Evolutionary conservation across 495 filamentous ascomycete species (phyloP).

Genomic region (Neurospora sp.): DNA sequence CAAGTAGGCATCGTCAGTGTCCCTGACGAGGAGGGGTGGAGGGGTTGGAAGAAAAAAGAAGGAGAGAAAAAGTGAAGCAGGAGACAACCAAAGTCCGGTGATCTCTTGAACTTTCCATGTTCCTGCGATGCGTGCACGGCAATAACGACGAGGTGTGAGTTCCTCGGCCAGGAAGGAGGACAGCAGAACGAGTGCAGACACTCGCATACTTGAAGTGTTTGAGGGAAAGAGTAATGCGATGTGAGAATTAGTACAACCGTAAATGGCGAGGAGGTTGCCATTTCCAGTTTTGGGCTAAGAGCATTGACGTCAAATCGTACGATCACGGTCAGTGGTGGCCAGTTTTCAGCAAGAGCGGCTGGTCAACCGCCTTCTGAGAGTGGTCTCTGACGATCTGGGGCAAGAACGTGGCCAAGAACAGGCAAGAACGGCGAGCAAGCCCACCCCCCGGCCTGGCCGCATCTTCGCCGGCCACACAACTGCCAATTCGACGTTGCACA

Average conservation of each 20-base stretch:
- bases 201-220: background rate
- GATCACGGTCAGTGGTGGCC: background rate
- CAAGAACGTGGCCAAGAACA: background rate
- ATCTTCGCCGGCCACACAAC: background rate
- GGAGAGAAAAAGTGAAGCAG: background rate
- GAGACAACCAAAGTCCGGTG: too few species aligned
- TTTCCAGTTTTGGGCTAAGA: background rate
- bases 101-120: background rate
- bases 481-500: background rate
- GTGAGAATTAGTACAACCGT: background rate
- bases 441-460: background rate
- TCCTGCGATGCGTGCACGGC: background rate
- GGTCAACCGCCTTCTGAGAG: background rate
- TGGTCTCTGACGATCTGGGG: background rate
- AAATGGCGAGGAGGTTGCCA: background rate
- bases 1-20: background rate
- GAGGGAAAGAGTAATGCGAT: background rate
- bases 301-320: background rate
- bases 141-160: background rate
- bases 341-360: background rate
- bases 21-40: background rate
- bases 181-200: background rate
- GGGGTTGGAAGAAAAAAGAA: background rate
- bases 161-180: background rate
- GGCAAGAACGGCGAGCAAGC: background rate